phyloP scores from a whole-genome alignment of 306 rosid species.

The Inga laurina region DNA sequence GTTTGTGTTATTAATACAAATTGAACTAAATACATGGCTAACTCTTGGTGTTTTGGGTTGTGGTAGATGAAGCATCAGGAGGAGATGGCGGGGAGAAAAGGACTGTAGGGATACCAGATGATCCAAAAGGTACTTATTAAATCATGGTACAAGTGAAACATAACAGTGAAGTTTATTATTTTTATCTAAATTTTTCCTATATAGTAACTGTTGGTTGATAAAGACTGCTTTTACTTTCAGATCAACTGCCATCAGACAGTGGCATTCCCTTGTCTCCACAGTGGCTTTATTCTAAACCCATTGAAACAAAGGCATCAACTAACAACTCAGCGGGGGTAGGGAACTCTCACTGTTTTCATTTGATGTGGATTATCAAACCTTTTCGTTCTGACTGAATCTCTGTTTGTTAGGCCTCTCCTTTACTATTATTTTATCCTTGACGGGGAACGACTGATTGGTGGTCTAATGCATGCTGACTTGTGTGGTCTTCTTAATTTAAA shows the following conservation, averaged over 20 bases:
- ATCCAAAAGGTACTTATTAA: conserved; percentile 50
- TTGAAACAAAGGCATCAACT: conserved; percentile 50
- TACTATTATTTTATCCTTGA: conserved; percentile 14
- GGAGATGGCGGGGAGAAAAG: conserved; percentile 58
- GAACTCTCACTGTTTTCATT: conserved; percentile 5
- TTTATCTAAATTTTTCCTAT: background rate
- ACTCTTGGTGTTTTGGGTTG: conserved; percentile 29
- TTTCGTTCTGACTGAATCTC: background rate
- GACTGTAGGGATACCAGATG: conserved; percentile 43
- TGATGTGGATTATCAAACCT: background rate
- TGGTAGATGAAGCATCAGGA: conserved; percentile 53
- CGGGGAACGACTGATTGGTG: background rate
- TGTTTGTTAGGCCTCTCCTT: background rate
- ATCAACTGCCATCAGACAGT: conserved; percentile 56
- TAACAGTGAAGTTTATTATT: background rate
- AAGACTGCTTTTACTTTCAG: conserved; percentile 42
- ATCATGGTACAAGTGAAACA: conserved; percentile 3
- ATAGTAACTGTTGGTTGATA: conserved; percentile 22
- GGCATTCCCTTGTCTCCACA: conserved; percentile 76
- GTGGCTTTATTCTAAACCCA: conserved; percentile 73
- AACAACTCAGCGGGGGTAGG: conserved; percentile 53
- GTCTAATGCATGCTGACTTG: background rate
- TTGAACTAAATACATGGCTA: conserved; percentile 12
- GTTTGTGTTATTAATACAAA: background rate
- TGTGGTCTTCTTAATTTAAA: background rate